phyloP scores from a whole-genome alignment of 345 rosid species.

The Adansonia digitata region DNA sequence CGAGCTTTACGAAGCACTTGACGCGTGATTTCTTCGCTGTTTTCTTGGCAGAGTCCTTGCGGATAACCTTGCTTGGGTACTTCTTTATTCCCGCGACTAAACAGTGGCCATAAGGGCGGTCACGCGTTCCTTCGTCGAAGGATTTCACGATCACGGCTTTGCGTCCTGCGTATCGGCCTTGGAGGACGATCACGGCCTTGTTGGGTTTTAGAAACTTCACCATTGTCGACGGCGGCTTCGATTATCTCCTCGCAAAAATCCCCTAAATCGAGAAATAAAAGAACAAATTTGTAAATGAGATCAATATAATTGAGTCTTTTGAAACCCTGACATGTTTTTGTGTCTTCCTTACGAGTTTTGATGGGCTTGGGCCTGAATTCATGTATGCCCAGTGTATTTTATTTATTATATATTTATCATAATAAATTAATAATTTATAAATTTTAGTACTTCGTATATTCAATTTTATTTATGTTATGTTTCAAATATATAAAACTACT shows the following conservation, averaged over 20 bases:
- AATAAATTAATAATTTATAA: too few species aligned
- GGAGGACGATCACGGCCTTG: conserved; percentile 52
- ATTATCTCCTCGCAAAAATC: not conserved
- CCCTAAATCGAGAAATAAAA: not conserved
- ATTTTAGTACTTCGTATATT: too few species aligned
- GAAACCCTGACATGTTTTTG: not conserved
- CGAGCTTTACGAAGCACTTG: conserved; percentile 46
- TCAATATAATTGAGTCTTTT: not conserved
- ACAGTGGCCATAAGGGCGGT: conserved; percentile 13
- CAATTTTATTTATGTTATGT: too few species aligned
- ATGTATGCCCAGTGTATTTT: too few species aligned
- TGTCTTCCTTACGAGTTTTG: not conserved
- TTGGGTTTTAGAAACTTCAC: conserved; percentile 26
- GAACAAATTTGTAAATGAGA: not conserved
- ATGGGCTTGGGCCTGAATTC: not conserved
- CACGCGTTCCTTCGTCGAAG: conserved; percentile 46
- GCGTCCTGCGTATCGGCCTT: conserved; percentile 51
- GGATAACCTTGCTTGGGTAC: conserved; percentile 49
- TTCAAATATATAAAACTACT: too few species aligned
- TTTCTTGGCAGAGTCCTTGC: conserved; percentile 50
- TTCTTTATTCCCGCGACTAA: conserved; percentile 41
- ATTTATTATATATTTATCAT: too few species aligned
- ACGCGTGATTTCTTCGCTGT: conserved; percentile 45
- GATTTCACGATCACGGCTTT: conserved; percentile 47
- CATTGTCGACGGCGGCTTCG: not conserved